Percentiles rank a stretch among this genome's conserved stretches.
These are phyloP conservation scores for Neonectria sp. DNA, from an alignment of 2,329 filamentous ascomycete species.

Conservation along the genomic window DNA sequence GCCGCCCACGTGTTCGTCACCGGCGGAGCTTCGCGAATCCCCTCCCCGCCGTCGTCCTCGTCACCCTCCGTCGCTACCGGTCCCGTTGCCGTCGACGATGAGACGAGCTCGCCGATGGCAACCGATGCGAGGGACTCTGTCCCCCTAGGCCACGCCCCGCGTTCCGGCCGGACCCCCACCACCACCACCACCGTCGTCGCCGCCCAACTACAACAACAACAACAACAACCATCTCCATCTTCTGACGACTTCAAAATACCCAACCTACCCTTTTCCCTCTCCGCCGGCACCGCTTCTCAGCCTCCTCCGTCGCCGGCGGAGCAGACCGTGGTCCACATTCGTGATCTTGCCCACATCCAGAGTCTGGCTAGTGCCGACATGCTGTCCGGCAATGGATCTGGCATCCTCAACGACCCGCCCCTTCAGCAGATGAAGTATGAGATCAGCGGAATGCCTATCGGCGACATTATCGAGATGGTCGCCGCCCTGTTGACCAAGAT, in stretches of 20 bases:
- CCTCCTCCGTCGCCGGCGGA: constrained; percentile 48
- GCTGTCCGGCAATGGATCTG: constrained; percentile 65
- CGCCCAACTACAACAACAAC: background rate
- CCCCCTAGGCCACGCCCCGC: constrained; percentile 46
- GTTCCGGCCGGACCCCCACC: constrained; percentile 38
- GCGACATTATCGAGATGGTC: constrained; percentile 99
- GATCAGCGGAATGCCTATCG: constrained; percentile 97
- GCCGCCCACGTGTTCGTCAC: constrained; percentile 49
- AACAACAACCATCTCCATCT: constrained; percentile 53
- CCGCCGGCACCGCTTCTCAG: constrained; percentile 43
- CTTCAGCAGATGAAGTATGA: constrained; percentile 81
- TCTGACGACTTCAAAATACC: constrained; percentile 56
- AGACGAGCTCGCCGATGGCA: constrained; percentile 64
- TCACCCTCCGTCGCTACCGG: constrained; percentile 60
- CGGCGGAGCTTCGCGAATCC: constrained; percentile 64
- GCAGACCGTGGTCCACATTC: constrained; percentile 80
- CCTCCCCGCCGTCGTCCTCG: constrained; percentile 69
- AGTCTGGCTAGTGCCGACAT: constrained; percentile 87
- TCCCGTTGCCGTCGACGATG: constrained; percentile 58
- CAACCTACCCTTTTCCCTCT: constrained; percentile 54
- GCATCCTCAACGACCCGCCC: constrained; percentile 66
- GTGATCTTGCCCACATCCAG: constrained; percentile 92
- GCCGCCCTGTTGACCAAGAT: constrained; percentile 97
- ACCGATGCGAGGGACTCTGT: constrained; percentile 54
- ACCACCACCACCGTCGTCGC: constrained; percentile 33